phyloP scores from a whole-genome alignment of 768 basidiomycete genomes.

The Lactifluus piperatus region DNA sequence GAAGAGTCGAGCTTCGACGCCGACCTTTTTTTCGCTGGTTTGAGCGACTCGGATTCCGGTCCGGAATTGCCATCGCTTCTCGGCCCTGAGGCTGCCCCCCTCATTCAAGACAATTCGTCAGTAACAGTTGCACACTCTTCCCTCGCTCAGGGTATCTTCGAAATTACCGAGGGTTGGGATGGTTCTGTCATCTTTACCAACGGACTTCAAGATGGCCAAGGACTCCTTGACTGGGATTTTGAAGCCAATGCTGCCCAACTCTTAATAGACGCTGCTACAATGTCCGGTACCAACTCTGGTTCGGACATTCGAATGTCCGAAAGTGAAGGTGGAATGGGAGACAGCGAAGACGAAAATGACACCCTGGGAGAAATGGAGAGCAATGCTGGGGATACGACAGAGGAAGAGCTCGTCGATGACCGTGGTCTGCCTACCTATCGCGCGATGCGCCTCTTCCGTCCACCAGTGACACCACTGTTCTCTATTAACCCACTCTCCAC shows the following conservation, averaged over 20 bases:
- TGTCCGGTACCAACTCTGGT: conserved; percentile 31
- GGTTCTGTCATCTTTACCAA: conserved; percentile 70
- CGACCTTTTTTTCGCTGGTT: conserved; percentile 75
- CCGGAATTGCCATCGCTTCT: conserved; percentile 30
- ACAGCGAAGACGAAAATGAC: conserved; percentile 39
- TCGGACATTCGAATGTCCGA: conserved; percentile 41
- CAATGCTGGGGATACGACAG: conserved; percentile 69
- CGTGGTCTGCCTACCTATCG: conserved; percentile 66
- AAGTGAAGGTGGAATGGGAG: conserved; percentile 31
- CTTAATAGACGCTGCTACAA: conserved; percentile 39
- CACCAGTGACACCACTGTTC: conserved; percentile 48
- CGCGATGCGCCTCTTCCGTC: conserved; percentile 63
- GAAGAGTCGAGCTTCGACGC: conserved; percentile 76
- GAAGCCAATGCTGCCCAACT: conserved; percentile 48
- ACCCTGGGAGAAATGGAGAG: conserved; percentile 25
- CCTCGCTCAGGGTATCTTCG: conserved; percentile 34
- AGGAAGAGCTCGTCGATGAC: conserved; percentile 75
- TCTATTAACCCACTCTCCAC: conserved; percentile 69
- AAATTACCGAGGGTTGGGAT: conserved; percentile 66
- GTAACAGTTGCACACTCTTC: neutral
- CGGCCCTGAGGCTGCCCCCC: conserved; percentile 26
- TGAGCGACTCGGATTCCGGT: conserved; percentile 43
- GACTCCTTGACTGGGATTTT: conserved; percentile 62
- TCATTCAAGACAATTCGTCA: conserved; percentile 28
- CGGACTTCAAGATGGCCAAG: conserved; percentile 44